These are phyloP conservation scores for Micractinium sp. DNA, from an alignment of 139 green algal genomes.

Conservation along the genomic window DNA sequence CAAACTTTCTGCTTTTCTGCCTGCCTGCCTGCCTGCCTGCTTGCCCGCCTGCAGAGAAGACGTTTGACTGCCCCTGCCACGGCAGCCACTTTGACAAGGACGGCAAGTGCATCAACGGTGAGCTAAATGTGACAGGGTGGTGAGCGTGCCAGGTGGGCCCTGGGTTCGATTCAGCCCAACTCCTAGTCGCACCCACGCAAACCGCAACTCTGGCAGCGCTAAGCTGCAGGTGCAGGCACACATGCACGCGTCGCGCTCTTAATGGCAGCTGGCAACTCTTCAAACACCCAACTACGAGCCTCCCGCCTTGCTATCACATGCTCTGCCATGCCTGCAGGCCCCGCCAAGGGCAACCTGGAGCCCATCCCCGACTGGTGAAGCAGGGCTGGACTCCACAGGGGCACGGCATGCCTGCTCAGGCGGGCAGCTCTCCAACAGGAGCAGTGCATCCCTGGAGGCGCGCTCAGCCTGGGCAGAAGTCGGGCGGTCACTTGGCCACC, in stretches of 20 bases:
- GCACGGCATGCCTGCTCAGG: neutral
- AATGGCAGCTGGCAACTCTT: no score
- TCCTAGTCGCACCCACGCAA: no score
- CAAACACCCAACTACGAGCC: no score
- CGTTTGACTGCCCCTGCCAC: slow-evolving; percentile 81
- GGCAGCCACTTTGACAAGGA: slow-evolving; percentile 62
- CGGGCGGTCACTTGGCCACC: no score
- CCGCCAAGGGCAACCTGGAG: slow-evolving; percentile 58
- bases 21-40: neutral
- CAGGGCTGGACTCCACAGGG: neutral
- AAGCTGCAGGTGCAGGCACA: neutral
- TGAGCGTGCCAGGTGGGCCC: no score
- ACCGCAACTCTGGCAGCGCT: neutral
- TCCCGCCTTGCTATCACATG: neutral
- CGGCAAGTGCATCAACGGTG: slow-evolving; percentile 64
- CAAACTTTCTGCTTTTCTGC: neutral
- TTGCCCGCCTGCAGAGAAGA: slow-evolving; percentile 51
- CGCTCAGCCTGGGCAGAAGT: no score
- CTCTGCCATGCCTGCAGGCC: slow-evolving; percentile 26
- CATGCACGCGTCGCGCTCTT: no score
- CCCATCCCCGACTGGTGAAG: slow-evolving; percentile 32
- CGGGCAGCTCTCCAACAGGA: no score
- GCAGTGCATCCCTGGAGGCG: no score
- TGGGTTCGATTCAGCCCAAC: no score
- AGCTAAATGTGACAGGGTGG: no score